Evolutionary conservation across 257 asterid species (phyloP).

Genomic region (Solanum sparsipilum): DNA sequence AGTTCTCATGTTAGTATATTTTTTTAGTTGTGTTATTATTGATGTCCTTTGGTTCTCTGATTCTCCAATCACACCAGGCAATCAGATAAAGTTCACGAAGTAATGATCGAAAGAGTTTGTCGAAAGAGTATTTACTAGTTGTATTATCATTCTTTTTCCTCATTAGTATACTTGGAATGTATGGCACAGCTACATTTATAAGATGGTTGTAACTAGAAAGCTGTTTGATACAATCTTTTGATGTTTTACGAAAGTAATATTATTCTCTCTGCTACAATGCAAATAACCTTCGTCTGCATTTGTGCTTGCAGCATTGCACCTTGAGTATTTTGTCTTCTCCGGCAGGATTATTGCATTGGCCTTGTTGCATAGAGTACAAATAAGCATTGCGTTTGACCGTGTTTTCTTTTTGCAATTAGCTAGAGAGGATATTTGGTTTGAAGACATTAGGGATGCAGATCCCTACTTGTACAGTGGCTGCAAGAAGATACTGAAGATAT

Average conservation of each 20-base stretch:
- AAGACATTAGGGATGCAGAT: background rate
- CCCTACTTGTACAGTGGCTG: background rate
- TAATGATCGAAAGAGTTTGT: background rate
- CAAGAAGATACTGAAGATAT: background rate
- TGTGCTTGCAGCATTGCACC: slow-evolving; percentile 73
- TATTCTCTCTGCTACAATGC: background rate
- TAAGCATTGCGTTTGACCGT: background rate
- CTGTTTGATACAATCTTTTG: no score
- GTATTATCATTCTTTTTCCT: no score
- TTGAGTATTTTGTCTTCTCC: slow-evolving; percentile 41
- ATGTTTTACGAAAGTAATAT: background rate
- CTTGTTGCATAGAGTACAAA: background rate
- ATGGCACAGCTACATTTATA: no score
- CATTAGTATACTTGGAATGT: no score
- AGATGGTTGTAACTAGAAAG: no score
- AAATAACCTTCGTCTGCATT: background rate
- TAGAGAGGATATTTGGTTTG: background rate
- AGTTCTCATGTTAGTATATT: background rate
- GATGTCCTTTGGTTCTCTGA: background rate
- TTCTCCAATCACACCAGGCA: background rate
- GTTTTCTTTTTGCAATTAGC: background rate
- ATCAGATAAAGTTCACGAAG: background rate
- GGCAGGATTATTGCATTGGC: background rate
- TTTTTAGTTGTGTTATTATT: background rate
- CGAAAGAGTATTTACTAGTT: no score